Percentiles rank a stretch among this genome's conserved stretches.
phyloP scores from a whole-genome alignment of 2,329 filamentous ascomycete genomes.

The Escovopsis weberi region DNA sequence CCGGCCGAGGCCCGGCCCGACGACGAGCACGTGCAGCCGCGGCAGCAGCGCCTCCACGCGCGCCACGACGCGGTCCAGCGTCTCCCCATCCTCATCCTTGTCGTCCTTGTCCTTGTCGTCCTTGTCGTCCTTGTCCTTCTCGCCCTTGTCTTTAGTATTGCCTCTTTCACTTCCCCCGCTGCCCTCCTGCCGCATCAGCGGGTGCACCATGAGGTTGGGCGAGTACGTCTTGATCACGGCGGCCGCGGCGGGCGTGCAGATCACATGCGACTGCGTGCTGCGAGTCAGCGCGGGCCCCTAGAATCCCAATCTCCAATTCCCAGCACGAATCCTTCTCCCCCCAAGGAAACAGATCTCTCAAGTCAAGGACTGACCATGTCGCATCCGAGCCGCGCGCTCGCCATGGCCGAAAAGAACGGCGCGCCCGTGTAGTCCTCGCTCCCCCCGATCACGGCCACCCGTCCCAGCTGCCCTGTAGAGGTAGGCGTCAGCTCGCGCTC shows the following conservation, averaged over 20 bases:
- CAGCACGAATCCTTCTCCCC: not conserved
- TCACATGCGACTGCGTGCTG: conserved; percentile 61
- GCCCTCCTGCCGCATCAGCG: conserved; percentile 68
- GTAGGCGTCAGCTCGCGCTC: not conserved
- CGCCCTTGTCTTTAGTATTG: not conserved
- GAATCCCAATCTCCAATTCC: too few relatives aligned
- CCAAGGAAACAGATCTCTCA: too few relatives aligned
- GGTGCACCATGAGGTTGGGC: conserved; percentile 96
- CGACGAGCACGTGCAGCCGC: conserved; percentile 80
- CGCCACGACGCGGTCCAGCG: conserved; percentile 36
- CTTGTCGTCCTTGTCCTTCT: conserved; percentile 28
- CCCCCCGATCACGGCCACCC: conserved; percentile 86
- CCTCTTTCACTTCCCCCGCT: too few relatives aligned
- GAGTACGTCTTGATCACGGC: conserved; percentile 95
- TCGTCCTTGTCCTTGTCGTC: conserved; percentile 17
- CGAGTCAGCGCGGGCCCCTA: too few relatives aligned
- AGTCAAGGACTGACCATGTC: conserved; percentile 54
- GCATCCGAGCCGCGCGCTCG: conserved; percentile 75
- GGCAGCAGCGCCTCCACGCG: conserved; percentile 67
- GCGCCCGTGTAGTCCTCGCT: conserved; percentile 95
- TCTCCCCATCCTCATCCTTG: conserved; percentile 37
- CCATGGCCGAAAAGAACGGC: conserved; percentile 96
- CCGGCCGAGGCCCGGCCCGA: conserved; percentile 82
- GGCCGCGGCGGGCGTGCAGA: conserved; percentile 80
- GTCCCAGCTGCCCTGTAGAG: conserved; percentile 65